Conservation (phyloP, 1,139 yeast genomes). For the Candida sp. region DNA sequence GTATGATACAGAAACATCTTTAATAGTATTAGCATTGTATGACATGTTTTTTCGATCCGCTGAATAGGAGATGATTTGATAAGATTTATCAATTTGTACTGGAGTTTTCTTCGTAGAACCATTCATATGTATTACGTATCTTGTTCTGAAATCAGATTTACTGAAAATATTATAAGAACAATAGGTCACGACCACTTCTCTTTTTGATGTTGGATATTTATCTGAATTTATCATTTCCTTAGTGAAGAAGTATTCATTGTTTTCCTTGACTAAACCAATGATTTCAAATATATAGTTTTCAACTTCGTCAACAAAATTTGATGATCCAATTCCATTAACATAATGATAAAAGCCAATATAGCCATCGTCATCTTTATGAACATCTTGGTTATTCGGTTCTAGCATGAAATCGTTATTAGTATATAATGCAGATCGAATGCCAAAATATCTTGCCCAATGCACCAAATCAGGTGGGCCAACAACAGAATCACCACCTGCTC, state of each 20-base stretch:
- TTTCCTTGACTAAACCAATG: slow-evolving; percentile 22
- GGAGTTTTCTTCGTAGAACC: slow-evolving; percentile 17
- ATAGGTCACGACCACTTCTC: slow-evolving; percentile 42
- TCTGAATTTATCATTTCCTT: slow-evolving; percentile 8
- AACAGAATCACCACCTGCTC: slow-evolving; percentile 8
- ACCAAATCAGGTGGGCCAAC: slow-evolving; percentile 39
- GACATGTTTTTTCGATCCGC: slow-evolving; percentile 14
- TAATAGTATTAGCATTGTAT: slow-evolving; percentile 16
- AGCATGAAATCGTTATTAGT: slow-evolving; percentile 25
- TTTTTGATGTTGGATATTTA: slow-evolving; percentile 15
- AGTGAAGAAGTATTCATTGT: slow-evolving; percentile 16
- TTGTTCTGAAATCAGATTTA: slow-evolving; percentile 44
- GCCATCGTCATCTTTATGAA: slow-evolving; percentile 31
- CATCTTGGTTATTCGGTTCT: slow-evolving; percentile 7
- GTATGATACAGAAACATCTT: slow-evolving; percentile 14
- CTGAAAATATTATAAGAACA: slow-evolving; percentile 49
- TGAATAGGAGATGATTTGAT: slow-evolving; percentile 23
- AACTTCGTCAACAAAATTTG: slow-evolving; percentile 18
- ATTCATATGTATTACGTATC: slow-evolving; percentile 24
- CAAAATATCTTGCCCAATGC: slow-evolving; percentile 38
- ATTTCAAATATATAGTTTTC: slow-evolving; percentile 26
- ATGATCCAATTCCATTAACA: slow-evolving; percentile 31
- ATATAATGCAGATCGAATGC: slow-evolving; percentile 27
- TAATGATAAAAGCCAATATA: slow-evolving; percentile 40
- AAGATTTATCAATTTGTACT: slow-evolving; percentile 26